Evolutionary conservation across 345 rosid species (phyloP).

Genomic region (Eutrema yunnanense): DNA sequence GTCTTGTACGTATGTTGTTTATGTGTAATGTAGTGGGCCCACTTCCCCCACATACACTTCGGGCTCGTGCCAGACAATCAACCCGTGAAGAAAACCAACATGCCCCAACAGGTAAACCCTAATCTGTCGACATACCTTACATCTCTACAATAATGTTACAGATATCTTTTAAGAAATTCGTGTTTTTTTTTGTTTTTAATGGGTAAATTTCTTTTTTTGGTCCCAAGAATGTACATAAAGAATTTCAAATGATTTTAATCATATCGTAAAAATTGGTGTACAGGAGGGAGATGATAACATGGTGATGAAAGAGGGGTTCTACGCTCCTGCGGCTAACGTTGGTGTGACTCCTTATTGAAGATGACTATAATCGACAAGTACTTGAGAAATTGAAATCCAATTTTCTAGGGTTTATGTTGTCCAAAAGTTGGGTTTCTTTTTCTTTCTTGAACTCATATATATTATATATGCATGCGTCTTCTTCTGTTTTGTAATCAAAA

Average conservation of each 20-base stretch:
- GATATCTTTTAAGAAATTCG: neutral
- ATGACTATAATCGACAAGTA: conserved; percentile 5
- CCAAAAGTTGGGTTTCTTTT: conserved; percentile 19
- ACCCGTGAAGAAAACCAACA: conserved; percentile 77
- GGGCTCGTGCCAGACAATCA: conserved; percentile 98
- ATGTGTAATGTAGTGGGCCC: conserved; percentile 77
- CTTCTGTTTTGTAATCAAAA: conserved; percentile 26
- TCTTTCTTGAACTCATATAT: conserved; percentile 21
- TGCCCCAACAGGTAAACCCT: conserved; percentile 73
- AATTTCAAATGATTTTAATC: conserved; percentile 1
- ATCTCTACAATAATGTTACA: neutral
- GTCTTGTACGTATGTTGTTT: conserved; percentile 28
- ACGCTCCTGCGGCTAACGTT: conserved; percentile 59
- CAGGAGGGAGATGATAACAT: conserved; percentile 81
- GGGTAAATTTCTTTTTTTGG: neutral
- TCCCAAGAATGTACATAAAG: neutral
- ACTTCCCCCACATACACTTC: conserved; percentile 94
- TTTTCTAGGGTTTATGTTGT: neutral
- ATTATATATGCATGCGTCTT: conserved; percentile 13
- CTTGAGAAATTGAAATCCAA: neutral
- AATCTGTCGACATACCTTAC: conserved; percentile 21
- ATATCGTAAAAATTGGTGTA: neutral
- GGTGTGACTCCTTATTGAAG: conserved; percentile 65
- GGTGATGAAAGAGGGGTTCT: conserved; percentile 73
- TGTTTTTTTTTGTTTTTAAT: neutral